Evolutionary conservation across 306 rosid species (phyloP), one percentile per base, ranked within the genome.

Genomic region (Inga oerstediana): DNA sequence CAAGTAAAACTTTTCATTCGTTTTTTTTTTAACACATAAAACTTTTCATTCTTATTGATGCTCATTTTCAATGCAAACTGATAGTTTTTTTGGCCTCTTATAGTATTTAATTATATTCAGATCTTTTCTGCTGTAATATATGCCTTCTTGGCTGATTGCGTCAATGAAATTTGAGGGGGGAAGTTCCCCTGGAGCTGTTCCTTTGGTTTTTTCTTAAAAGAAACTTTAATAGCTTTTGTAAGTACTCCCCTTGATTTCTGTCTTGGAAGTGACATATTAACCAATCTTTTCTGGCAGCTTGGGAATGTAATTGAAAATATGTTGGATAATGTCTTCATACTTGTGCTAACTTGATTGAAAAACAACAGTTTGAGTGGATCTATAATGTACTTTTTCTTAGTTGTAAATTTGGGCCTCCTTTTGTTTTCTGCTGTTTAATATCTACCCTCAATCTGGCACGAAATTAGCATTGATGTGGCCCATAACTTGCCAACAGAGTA

Each of bases 131-230:
- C 19, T 51, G 37, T 49, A 49, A 74, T 74, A 16, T 32, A 51
- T 43, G 15, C 34, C 65, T 32, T 32, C 45, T 32, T 74, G 41
- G 17, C 16, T 74, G 32, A 22, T 32, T 51, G 30, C 37, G 19
- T 27, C 30, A 27, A 27, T 27, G 30, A 27, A 27, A 44, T 52
- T 75, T 49, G 19, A 52, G 71, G 24, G 48, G 11, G 24, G 39
- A 64, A 32, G 37, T 75, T 66, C 45, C n/a, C 54, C 69, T 51
- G 11, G 10, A 81, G 49, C 27, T 75, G 59, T 79, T 76, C 19
- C 7, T 17, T 6, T 19, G 10, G 10, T 54, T 17, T 54, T 54
- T 54, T 7, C 22, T 54, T 6, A 54, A 16, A 51, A 4, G 58
- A 16, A 51, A 54, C 27, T 59, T 22, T 22, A 59, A 22, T 41